Base-by-base conservation (phyloP, 192 early-diverging fungal genomes). In the Chytriomyces sp. region DNA sequence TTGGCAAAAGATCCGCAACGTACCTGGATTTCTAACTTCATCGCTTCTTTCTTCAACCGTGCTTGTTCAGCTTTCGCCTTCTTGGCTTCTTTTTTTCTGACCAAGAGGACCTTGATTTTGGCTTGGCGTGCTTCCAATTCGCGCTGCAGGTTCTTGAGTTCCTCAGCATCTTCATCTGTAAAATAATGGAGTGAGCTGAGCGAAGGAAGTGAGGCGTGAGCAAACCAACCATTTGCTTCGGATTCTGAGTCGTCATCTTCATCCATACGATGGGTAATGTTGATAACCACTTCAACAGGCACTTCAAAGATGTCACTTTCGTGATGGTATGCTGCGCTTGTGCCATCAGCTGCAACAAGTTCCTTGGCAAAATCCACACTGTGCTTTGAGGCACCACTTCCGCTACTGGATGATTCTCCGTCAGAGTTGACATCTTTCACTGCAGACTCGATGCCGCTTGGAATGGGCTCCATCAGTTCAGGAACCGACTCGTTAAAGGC, bases 371-470 rank as follows among this genome's bases (percentile, higher is more conserved):
- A n/a, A n/a, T n/a, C n/a, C n/a, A n/a, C n/a, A n/a, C n/a, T n/a
- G n/a, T n/a, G n/a, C n/a, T n/a, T n/a, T n/a, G n/a, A n/a, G n/a
- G n/a, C n/a, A n/a, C 7, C 9, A 53, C 9, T 53, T 18, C 50
- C 50, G 46, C 23, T 45, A 10, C 43, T 45, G 46, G 20, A 9
- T 26, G 43, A 45, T 44, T 16, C 68, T 48, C 68, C 68, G 44
- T 50, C 48, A 6, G 68, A 70, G 44, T 50, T 70, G 53, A 70
- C 53, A 48, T 70, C 68, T 11, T 70, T 50, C 13, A 70, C 13
- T 9, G 53, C 8, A 8, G 68, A 70, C 26, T n/a, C 18, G 23
- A 70, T 50, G 1, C 53, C 68, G 49, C 48, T 70, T 70, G 48
- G 49, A 6, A 70, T 50, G 10, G 68, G 53, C 11, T 70, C 68